phyloP scores from a whole-genome alignment of 805 yeast genomes.

The Clavispora fructus region DNA sequence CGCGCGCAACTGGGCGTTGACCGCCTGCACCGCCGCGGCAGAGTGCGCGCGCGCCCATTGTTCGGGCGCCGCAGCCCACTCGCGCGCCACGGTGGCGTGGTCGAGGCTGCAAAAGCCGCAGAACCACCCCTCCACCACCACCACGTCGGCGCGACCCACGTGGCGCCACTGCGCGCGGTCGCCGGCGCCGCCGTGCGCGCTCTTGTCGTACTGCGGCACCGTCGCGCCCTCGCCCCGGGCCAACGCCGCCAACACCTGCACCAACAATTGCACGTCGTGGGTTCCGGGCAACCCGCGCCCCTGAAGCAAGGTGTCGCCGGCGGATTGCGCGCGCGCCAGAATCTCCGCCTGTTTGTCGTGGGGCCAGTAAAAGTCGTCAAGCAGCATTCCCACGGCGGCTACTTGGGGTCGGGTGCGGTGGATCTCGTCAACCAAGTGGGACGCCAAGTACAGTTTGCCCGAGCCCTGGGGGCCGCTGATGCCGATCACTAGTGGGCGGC shows the following conservation, averaged over 20 bases:
- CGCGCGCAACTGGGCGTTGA: conserved; percentile 48
- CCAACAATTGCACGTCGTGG: conserved; percentile 61
- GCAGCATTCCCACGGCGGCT: conserved; percentile 50
- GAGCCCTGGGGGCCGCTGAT: conserved; percentile 76
- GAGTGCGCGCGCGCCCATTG: conserved; percentile 17
- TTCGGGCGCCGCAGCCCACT: conserved; percentile 22
- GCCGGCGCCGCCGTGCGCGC: conserved; percentile 67
- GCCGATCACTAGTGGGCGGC: conserved; percentile 46
- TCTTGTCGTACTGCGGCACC: conserved; percentile 77
- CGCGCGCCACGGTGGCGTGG: conserved; percentile 17
- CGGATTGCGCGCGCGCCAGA: conserved; percentile 20
- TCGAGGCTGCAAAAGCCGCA: conserved; percentile 54
- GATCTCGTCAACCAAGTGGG: conserved; percentile 32
- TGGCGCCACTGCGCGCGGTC: conserved; percentile 55
- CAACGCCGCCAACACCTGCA: conserved; percentile 28
- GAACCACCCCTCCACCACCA: conserved; percentile 94
- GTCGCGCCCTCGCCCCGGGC: conserved; percentile 19
- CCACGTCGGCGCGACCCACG: conserved; percentile 48
- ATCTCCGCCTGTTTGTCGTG: conserved; percentile 53
- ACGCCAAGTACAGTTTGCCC: conserved; percentile 61
- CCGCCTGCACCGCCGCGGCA: conserved; percentile 24
- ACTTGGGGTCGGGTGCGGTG: conserved; percentile 28
- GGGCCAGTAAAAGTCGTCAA: conserved; percentile 83
- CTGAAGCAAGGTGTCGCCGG: conserved; percentile 48
- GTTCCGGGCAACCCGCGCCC: conserved; percentile 95